Evolutionary conservation across 2,329 filamentous ascomycete genomes (phyloP).

Genomic region (Sordariomycetes sp.): DNA sequence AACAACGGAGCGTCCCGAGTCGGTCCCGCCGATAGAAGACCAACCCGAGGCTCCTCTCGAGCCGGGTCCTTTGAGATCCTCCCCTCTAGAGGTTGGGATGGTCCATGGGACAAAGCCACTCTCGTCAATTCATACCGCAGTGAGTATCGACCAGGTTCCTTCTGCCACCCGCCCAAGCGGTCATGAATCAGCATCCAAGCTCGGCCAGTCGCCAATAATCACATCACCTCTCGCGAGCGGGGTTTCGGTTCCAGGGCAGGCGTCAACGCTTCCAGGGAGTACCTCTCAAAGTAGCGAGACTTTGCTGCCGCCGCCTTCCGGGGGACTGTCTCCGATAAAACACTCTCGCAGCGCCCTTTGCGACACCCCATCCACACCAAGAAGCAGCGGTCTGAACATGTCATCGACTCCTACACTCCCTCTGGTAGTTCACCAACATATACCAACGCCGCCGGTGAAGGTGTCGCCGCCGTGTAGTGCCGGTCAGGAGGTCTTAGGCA

Average conservation of each 20-base stretch:
- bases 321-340: not conserved
- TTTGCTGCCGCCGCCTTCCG: not conserved
- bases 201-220: not conserved
- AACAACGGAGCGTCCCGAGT: not conserved
- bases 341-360: not conserved
- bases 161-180: not conserved
- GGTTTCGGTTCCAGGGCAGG: not conserved
- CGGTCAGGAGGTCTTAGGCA: not conserved
- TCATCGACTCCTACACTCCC: not conserved
- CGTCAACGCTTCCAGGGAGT: not conserved
- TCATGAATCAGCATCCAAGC: not conserved
- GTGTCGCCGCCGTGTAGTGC: not conserved
- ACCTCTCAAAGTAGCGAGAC: not conserved
- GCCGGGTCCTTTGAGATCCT: not conserved
- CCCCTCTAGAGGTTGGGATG: not conserved
- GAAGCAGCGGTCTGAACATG: not conserved
- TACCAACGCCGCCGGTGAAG: not conserved
- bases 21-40: not conserved
- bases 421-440: not conserved
- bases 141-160: not conserved
- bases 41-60: not conserved
- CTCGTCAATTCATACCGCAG: not conserved
- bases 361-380: not conserved
- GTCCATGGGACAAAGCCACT: not conserved
- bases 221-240: not conserved